Conservation (phyloP, 148 eudicot species). For the Agrostemma githago region DNA sequence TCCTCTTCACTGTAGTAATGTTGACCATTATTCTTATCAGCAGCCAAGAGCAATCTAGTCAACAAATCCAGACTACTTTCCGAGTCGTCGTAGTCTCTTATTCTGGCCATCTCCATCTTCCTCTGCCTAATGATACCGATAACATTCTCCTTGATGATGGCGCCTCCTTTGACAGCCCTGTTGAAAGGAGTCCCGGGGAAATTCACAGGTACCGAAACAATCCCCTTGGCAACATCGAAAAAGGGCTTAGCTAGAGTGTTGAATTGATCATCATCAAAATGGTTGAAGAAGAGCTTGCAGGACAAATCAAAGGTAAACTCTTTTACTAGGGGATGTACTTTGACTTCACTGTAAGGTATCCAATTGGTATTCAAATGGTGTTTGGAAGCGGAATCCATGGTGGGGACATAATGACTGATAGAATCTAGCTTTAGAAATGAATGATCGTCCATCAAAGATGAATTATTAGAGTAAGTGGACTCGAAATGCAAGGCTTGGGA, state of each 20-base stretch:
- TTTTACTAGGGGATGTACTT: conserved; percentile 22
- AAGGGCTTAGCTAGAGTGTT: conserved; percentile 19
- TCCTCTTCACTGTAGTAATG: conserved; percentile 26
- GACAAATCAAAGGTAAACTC: conserved; percentile 27
- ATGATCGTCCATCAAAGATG: not conserved
- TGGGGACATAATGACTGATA: not conserved
- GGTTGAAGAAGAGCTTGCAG: conserved; percentile 17
- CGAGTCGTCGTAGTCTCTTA: not conserved
- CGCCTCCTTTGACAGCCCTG: conserved; percentile 24
- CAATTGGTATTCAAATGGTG: conserved; percentile 11
- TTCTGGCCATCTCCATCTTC: conserved; percentile 4
- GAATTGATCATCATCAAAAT: not conserved
- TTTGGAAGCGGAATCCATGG: not conserved
- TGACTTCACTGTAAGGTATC: conserved; percentile 12
- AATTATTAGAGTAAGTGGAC: not conserved
- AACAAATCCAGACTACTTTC: conserved; percentile 2
- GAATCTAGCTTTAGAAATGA: conserved; percentile 3
- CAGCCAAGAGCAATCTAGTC: not conserved
- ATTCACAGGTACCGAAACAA: conserved; percentile 23
- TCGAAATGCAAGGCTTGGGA: conserved; percentile 1
- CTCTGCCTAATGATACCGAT: conserved; percentile 13
- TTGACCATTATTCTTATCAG: conserved; percentile 12
- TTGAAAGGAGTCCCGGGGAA: conserved; percentile 25
- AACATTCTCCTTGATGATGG: conserved; percentile 17
- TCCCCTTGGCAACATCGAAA: conserved; percentile 13